Conservation (phyloP, 768 basidiomycete genomes). For the Agrocybe praecox region DNA sequence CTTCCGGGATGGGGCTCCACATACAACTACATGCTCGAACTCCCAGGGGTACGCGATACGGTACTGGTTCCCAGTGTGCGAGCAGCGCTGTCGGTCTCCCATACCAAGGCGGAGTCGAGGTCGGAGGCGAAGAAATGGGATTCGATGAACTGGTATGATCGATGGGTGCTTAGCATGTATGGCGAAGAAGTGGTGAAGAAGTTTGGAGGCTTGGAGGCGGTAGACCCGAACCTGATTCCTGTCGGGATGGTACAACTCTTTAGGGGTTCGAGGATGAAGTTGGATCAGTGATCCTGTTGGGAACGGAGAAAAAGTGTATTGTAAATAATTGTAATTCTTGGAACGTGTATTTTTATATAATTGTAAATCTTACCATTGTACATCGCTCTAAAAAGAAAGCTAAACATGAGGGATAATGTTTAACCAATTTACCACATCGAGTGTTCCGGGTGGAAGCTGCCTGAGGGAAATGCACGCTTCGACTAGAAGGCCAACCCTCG, state of each 20-base stretch:
- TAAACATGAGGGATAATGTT: neutral
- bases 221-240: constrained; percentile 42
- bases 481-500: neutral
- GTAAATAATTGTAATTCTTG: too few species aligned
- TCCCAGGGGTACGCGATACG: neutral
- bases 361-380: too few species aligned
- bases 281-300: constrained; percentile 3
- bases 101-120: too few species aligned
- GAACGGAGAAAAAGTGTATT: too few species aligned
- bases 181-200: constrained; percentile 39
- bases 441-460: neutral
- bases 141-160: constrained; percentile 24
- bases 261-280: constrained; percentile 17
- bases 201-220: constrained; percentile 40
- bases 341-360: too few species aligned
- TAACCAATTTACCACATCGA: neutral
- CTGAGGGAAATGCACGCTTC: neutral
- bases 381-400: neutral
- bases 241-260: constrained; percentile 43
- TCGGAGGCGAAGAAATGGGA: too few species aligned
- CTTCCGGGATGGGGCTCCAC: constrained; percentile 21
- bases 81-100: constrained; percentile 7
- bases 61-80: constrained; percentile 10
- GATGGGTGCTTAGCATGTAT: constrained; percentile 39
- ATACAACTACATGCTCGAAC: constrained; percentile 25